Evolutionary conservation across 2,329 filamentous ascomycete genomes (phyloP), one percentile per base, ranked within the genome.

Genomic region (Alternaria triticina): DNA sequence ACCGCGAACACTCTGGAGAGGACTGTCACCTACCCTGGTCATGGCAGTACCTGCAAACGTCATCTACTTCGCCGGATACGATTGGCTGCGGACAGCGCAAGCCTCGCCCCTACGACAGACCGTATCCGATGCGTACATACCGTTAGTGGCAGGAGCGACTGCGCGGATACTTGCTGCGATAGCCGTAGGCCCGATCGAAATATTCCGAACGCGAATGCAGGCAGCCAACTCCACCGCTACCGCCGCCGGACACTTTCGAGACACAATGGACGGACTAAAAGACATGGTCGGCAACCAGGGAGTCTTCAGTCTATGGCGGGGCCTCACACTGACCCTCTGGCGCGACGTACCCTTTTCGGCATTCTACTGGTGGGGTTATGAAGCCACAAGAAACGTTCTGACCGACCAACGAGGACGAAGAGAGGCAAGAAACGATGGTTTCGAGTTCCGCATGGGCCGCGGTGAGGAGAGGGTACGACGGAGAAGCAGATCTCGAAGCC

Each of bases 351-450:
- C 96, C 0, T 99, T 99, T 75, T 98, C 95, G 1, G 96, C 92
- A 4, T 87, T 99, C 47, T 99, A 99, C 83, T 99, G 96, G 96
- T 96, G 92, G 89, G 95, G 96, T 12, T 99, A 99, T 78, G 96
- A 99, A 82, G 89, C 88, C 17, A 90, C 95, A 59, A 89, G 94
- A 57, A 88, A 89, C 23, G 82, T 83, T 56, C 81, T 98, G 61
- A 91, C 89, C 1, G 90, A 94, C 70, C 81, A 88, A 52, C 89
- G 94, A 50, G 80, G 82, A 59, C 68, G 87, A 86, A 76, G 82
- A 83, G 70, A 73, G 20, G 73, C 74, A 46, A 72, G 73, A 64
- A 59, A 71, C 27, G 68, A 75, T 17, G 69, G 73, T 1, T 57
- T 72, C 40, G 77, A 80, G 36, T 79, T 79, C 60, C 73, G 72